Evolutionary conservation across 73 alveolate species (phyloP).

Genomic region (Loxodes magnus): DNA sequence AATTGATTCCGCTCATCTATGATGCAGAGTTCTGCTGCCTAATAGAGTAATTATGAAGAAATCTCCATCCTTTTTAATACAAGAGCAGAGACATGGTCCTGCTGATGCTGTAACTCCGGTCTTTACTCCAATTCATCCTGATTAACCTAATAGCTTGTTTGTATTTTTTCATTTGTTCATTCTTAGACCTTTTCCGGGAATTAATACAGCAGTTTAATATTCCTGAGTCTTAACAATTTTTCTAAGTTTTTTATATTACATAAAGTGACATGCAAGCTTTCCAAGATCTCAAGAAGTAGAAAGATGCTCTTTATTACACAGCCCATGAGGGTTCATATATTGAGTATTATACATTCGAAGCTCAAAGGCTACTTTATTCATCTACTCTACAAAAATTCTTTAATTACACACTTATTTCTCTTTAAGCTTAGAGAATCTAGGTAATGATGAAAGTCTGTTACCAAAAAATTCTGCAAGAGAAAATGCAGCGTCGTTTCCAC

Average conservation of each 20-base stretch:
- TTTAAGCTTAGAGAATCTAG: constrained; percentile 12
- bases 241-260: constrained; percentile 31
- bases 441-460: constrained; percentile 6
- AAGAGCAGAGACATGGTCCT: constrained; percentile 69
- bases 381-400: constrained; percentile 50
- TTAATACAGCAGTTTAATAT: constrained; percentile 15
- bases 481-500: constrained; percentile 52
- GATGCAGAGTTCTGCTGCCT: background rate
- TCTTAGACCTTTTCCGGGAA: constrained; percentile 17
- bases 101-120: constrained; percentile 89
- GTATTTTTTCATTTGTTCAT: constrained; percentile 66
- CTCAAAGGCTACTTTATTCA: constrained; percentile 63
- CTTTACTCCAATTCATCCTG: constrained; percentile 73
- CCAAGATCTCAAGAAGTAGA: constrained; percentile 56
- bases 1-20: background rate
- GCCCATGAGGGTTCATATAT: constrained; percentile 76
- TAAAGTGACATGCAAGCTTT: constrained; percentile 37
- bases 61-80: constrained; percentile 14
- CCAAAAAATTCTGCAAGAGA: constrained; percentile 42
- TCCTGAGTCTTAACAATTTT: constrained; percentile 54
- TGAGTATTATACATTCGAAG: constrained; percentile 45
- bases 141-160: constrained; percentile 56
- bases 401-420: constrained; percentile 17
- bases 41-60: background rate
- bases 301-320: constrained; percentile 42